phyloP scores from a whole-genome alignment of 257 asterid species.

The Primulina eburnea region DNA sequence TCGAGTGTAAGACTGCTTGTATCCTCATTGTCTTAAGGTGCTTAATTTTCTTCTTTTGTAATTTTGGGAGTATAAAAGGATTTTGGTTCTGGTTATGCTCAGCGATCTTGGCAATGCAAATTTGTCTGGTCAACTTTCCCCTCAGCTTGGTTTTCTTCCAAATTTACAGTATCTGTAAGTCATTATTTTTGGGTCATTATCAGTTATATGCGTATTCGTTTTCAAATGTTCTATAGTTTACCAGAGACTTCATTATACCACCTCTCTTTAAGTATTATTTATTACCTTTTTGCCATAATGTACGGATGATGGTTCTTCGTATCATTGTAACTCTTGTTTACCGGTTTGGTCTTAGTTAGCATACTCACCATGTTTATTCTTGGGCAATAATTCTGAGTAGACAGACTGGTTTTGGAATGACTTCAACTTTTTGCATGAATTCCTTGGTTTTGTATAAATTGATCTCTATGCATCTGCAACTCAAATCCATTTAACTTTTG shows the following conservation, averaged over 20 bases:
- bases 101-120: slow-evolving; percentile 98
- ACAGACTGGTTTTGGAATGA: not conserved
- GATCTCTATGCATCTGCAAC: slow-evolving; percentile 7
- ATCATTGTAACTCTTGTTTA: not conserved
- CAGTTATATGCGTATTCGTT: not conserved
- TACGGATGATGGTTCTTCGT: not conserved
- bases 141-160: slow-evolving; percentile 84
- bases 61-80: slow-evolving; percentile 11
- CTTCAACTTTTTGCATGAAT: slow-evolving; percentile 1
- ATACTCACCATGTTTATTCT: not conserved
- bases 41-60: slow-evolving; percentile 6
- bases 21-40: slow-evolving; percentile 11
- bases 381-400: not conserved
- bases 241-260: not conserved
- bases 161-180: slow-evolving; percentile 90
- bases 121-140: slow-evolving; percentile 78
- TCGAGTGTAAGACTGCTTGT: slow-evolving; percentile 67
- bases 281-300: not conserved
- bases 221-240: not conserved
- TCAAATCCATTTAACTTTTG: not conserved
- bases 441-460: slow-evolving; percentile 11
- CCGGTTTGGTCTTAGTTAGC: not conserved
- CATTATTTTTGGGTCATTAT: slow-evolving; percentile 15
- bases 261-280: not conserved
- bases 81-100: slow-evolving; percentile 24